Percentiles rank a stretch among this genome's conserved stretches.
phyloP scores from a whole-genome alignment of 352 stramenopile genomes.

The Phytopythium aichiense region DNA sequence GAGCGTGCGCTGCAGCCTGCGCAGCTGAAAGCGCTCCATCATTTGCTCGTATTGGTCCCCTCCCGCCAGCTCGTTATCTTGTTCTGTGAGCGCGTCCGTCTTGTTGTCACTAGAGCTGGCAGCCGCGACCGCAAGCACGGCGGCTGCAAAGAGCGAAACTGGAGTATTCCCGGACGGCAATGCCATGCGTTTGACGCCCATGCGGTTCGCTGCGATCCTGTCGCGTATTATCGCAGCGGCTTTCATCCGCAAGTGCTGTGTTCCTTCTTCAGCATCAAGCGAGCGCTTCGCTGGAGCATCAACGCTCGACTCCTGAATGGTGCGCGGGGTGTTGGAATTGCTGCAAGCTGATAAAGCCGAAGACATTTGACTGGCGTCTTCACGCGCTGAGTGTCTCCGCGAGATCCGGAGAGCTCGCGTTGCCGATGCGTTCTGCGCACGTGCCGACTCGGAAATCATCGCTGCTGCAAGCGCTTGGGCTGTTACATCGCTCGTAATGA shows the following conservation, averaged over 20 bases:
- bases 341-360: background rate
- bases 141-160: conserved; percentile 1
- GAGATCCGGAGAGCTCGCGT: background rate
- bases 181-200: conserved; percentile 3
- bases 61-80: conserved; percentile 3
- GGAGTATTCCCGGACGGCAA: background rate
- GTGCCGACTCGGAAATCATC: background rate
- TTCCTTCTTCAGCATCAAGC: conserved; percentile 2
- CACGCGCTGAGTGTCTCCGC: background rate
- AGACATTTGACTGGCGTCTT: background rate
- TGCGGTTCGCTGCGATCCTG: conserved; percentile 3
- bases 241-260: background rate
- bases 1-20: conserved; percentile 15
- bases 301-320: background rate
- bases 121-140: background rate
- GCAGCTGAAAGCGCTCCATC: conserved; percentile 52
- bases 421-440: background rate
- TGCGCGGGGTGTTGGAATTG: background rate
- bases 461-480: conserved; percentile 3
- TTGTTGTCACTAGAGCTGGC: background rate
- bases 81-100: background rate
- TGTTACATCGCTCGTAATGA: conserved; percentile 3
- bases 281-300: background rate
- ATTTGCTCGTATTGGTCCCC: conserved; percentile 38
- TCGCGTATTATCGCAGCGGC: background rate